Evolutionary conservation across 148 eudicot genomes (phyloP).

Genomic region (Fagopyrum homotropicum): DNA sequence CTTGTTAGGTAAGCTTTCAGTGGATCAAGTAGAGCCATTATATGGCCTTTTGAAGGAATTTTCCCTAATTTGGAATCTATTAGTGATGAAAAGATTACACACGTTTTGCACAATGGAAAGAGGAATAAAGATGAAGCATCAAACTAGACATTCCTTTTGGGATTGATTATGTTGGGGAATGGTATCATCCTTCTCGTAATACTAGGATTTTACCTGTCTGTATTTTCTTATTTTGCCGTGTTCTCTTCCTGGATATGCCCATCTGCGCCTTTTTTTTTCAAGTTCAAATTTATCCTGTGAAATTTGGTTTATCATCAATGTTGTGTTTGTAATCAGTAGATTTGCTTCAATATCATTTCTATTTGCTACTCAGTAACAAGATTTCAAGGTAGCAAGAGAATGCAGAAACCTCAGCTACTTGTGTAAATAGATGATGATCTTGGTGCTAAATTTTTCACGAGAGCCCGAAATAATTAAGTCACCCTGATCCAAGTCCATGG

Average conservation of each 20-base stretch:
- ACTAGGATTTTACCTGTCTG: background rate
- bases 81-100: background rate
- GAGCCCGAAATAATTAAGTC: no score
- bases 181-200: background rate
- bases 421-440: no score
- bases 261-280: background rate
- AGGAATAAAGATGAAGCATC: conserved; percentile 6
- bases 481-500: no score
- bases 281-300: no score
- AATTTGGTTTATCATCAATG: no score
- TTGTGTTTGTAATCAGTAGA: no score
- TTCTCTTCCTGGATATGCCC: background rate
- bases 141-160: background rate
- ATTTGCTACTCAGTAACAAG: no score
- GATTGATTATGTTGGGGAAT: background rate
- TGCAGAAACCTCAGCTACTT: no score
- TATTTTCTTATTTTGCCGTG: background rate
- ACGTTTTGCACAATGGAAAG: background rate
- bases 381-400: no score
- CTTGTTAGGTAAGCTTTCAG: background rate
- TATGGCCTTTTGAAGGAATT: background rate
- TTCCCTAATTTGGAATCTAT: background rate
- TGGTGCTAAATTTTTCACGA: no score
- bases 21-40: no score
- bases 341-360: no score